Conservation (phyloP, 202 grass and related monocot genomes). For the Hordeum pubiflorum region DNA sequence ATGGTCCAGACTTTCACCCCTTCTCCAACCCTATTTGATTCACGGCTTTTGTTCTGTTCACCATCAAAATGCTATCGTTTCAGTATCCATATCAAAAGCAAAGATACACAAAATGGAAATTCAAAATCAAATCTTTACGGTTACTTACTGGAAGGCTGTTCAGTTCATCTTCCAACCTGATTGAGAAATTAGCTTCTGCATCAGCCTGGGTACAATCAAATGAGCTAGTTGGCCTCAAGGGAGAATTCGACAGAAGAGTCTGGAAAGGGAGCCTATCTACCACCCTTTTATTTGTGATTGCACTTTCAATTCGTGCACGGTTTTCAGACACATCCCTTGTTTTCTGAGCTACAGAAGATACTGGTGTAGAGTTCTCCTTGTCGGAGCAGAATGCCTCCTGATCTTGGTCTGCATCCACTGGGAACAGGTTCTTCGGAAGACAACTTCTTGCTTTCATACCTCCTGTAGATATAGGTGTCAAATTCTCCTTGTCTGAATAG, state of each 20-base stretch:
- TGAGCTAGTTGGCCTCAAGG: slow-evolving; percentile 29
- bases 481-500: slow-evolving; percentile 72
- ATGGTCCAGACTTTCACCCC: slow-evolving; percentile 74
- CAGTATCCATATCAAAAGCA: slow-evolving; percentile 4
- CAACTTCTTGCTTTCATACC: slow-evolving; percentile 35
- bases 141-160: slow-evolving; percentile 28
- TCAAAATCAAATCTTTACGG: background rate
- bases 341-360: slow-evolving; percentile 20
- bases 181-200: slow-evolving; percentile 14
- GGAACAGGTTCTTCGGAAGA: slow-evolving; percentile 11
- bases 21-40: slow-evolving; percentile 21
- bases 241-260: slow-evolving; percentile 52
- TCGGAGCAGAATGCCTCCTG: slow-evolving; percentile 42
- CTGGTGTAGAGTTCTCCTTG: slow-evolving; percentile 53
- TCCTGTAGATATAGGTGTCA: slow-evolving; percentile 46
- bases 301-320: slow-evolving; percentile 38
- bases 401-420: slow-evolving; percentile 20
- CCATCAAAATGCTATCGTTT: slow-evolving; percentile 1
- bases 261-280: slow-evolving; percentile 63
- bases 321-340: slow-evolving; percentile 37
- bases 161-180: slow-evolving; percentile 38
- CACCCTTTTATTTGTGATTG: slow-evolving; percentile 53
- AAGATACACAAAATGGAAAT: background rate
- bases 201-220: slow-evolving; percentile 24
- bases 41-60: slow-evolving; percentile 24